Percentiles rank a stretch among this genome's conserved stretches.
Evolutionary conservation across 306 rosid genomes (phyloP).

Genomic region (Comarum palustre): DNA sequence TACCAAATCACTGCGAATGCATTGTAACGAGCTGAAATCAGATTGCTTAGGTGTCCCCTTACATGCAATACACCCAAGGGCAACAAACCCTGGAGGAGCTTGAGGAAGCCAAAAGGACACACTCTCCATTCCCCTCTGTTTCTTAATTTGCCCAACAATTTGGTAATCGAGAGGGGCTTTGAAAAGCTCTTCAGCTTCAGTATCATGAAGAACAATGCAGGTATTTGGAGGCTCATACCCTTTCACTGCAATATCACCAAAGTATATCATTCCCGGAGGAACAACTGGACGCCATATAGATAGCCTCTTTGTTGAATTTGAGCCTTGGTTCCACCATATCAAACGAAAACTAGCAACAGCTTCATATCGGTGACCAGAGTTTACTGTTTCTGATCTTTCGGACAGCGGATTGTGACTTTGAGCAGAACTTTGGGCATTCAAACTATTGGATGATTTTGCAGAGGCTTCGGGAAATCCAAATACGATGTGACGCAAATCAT

Average conservation of each 20-base stretch:
- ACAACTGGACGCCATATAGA: conserved; percentile 96
- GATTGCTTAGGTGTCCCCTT: conserved; percentile 71
- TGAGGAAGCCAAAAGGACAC: conserved; percentile 93
- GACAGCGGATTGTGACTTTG: conserved; percentile 34
- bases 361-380: conserved; percentile 58
- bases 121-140: conserved; percentile 77
- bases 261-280: conserved; percentile 72
- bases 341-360: conserved; percentile 77
- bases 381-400: conserved; percentile 43
- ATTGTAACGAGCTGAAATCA: conserved; percentile 68
- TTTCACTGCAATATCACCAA: conserved; percentile 81
- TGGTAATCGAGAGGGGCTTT: conserved; percentile 78
- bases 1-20: conserved; percentile 85
- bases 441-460: conserved; percentile 30
- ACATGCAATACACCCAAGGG: conserved; percentile 82
- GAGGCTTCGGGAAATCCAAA: conserved; percentile 61
- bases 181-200: conserved; percentile 59
- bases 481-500: conserved; percentile 66
- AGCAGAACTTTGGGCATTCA: conserved; percentile 40
- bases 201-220: conserved; percentile 73
- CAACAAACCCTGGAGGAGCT: conserved; percentile 90
- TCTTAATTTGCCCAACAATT: conserved; percentile 77
- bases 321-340: conserved; percentile 91
- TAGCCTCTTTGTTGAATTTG: conserved; percentile 61
- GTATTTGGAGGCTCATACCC: conserved; percentile 95